Evolutionary conservation across 495 filamentous ascomycete species (phyloP).

Genomic region (Penicillium atrosanguineum): DNA sequence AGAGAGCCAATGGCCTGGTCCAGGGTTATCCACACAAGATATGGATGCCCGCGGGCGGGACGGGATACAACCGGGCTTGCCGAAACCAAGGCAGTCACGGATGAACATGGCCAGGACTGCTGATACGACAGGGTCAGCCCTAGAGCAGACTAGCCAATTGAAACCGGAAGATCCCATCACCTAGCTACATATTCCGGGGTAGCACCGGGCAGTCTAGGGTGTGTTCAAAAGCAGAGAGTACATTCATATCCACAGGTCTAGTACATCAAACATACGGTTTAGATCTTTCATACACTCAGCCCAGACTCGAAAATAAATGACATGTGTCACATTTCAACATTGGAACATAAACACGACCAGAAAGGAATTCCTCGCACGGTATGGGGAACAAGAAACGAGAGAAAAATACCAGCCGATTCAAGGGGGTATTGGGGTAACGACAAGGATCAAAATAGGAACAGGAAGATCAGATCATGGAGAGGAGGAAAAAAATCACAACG

Average conservation of each 20-base stretch:
- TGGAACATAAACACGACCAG: conserved; percentile 3
- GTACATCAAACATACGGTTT: conserved; percentile 5
- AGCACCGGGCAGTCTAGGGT: neutral
- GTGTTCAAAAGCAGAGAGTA: no score
- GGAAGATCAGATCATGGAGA: conserved; percentile 2
- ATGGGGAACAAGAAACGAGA: conserved; percentile 16
- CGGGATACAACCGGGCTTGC: neutral
- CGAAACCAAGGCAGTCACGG: neutral
- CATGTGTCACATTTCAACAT: conserved; percentile 4
- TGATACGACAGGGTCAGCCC: conserved; percentile 1
- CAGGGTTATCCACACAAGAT: conserved; percentile 3
- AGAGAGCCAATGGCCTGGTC: conserved; percentile 11
- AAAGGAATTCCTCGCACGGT: conserved; percentile 7
- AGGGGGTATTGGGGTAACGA: conserved; percentile 35
- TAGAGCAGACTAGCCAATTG: neutral
- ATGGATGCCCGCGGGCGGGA: neutral
- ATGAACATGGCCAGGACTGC: neutral
- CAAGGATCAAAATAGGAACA: conserved; percentile 3
- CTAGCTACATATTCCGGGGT: neutral
- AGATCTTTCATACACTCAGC: conserved; percentile 2
- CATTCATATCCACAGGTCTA: conserved; percentile 13
- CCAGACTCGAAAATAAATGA: conserved; percentile 1
- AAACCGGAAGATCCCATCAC: neutral
- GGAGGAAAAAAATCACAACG: neutral
- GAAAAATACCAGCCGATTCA: conserved; percentile 33